Base-by-base conservation (phyloP, 1,284 basidiomycete genomes). In the Ceratobasidium sp. region DNA sequence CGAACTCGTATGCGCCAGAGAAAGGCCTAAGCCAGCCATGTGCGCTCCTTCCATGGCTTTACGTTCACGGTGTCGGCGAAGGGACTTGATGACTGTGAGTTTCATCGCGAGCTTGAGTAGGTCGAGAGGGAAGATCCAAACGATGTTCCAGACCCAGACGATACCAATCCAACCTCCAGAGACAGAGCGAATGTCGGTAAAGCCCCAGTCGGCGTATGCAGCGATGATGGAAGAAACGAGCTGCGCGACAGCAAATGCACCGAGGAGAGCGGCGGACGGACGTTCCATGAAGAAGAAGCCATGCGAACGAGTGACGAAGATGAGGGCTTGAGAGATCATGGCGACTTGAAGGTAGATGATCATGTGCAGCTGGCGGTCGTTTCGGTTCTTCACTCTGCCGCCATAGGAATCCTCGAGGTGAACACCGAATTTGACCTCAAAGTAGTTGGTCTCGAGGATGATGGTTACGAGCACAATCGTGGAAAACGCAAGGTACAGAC, bases 201-300 rank as follows among this genome's bases (percentile, higher is more conserved):
- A 97, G 83, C 93, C 92, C 93, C 93, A 97, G 88, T 98, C 82
- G 80, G 88, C 96, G 85, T 91, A 98, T 41, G 89, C 95, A 73
- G 97, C 96, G 79, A 99, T 98, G 86, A 98, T 96, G 69, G 95
- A 95, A 2, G 96, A 95, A 78, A 98, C 87, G 76, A 98, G 89
- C 85, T 98, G 97, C 45, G 97, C 97, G 75, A 98, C 79, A 82
- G 90, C 92, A 89, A 99, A 99, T 51, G 97, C 97, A 78, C 85
- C 84, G 86, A 99, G 88, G 74, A 99, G 89, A 57, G 97, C 97
- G 66, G 88, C 85, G 57, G 96, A 97, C 27, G 96, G 97, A 77
- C 96, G 92, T 86, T 99, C 97, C 93, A 95, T 96, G 89, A 97
- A 98, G 90, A 96, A 99, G 89, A 95, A 97, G 31, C 94, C 89